Conservation (phyloP, 768 basidiomycete species). For the Russula abietina region DNA sequence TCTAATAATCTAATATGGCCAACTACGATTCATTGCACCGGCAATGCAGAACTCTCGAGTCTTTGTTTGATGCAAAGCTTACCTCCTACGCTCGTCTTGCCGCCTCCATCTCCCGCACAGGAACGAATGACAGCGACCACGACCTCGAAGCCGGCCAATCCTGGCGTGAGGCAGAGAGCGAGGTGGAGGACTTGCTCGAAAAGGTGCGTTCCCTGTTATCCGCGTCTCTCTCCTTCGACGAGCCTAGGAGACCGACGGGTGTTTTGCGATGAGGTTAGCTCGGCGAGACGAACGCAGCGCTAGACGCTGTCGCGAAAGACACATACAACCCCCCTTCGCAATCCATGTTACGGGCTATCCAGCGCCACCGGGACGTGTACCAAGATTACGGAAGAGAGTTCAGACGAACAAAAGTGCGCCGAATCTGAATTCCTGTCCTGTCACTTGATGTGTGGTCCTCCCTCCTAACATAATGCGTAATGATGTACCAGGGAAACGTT, state of each 20-base stretch:
- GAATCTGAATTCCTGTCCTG: too few relatives aligned
- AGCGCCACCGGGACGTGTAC: conserved; percentile 84
- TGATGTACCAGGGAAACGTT: conserved; percentile 55
- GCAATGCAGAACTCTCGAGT: conserved; percentile 90
- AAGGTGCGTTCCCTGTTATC: conserved; percentile 51
- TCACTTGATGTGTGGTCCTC: not conserved
- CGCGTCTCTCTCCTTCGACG: not conserved
- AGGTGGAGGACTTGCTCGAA: conserved; percentile 77
- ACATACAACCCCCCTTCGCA: conserved; percentile 67
- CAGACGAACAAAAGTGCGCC: conserved; percentile 69
- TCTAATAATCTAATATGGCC: conserved; percentile 43
- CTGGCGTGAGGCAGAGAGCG: conserved; percentile 78
- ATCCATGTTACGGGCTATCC: conserved; percentile 82
- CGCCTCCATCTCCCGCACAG: conserved; percentile 49
- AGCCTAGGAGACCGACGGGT: conserved; percentile 11
- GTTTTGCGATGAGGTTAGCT: conserved; percentile 46
- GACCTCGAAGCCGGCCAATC: conserved; percentile 53
- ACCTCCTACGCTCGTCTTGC: conserved; percentile 87
- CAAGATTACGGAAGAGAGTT: conserved; percentile 85
- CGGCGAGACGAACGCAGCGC: conserved; percentile 78
- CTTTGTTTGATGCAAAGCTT: conserved; percentile 85
- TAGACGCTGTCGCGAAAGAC: conserved; percentile 59
- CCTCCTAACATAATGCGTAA: not conserved
- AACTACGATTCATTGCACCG: conserved; percentile 85
- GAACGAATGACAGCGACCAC: conserved; percentile 45